phyloP scores from a whole-genome alignment of 2,329 filamentous ascomycete species.

The Calycina marina region DNA sequence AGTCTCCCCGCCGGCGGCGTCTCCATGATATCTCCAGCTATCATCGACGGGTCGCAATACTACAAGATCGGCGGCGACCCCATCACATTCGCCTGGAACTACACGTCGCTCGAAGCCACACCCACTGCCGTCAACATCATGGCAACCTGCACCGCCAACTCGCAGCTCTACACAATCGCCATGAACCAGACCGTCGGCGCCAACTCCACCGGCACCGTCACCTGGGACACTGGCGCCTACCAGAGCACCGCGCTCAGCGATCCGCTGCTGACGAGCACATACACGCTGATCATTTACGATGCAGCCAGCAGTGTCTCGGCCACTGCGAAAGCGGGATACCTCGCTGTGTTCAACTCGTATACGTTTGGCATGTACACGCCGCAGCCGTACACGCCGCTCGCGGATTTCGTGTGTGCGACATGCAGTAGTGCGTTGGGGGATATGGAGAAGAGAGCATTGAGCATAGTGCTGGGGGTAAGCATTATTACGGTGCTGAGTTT shows the following conservation, averaged over 20 bases:
- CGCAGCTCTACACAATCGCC: constrained; percentile 44
- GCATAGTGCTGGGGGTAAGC: constrained; percentile 38
- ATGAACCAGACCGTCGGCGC: constrained; percentile 45
- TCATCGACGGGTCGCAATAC: constrained; percentile 30
- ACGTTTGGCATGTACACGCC: constrained; percentile 43
- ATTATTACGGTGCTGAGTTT: constrained; percentile 43
- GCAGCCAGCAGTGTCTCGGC: constrained; percentile 35
- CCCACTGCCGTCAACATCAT: constrained; percentile 47
- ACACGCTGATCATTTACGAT: constrained; percentile 48
- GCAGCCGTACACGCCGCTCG: constrained; percentile 34
- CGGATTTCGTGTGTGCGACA: constrained; percentile 39
- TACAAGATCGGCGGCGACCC: constrained; percentile 46
- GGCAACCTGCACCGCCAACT: constrained; percentile 37
- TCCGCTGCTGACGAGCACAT: constrained; percentile 38
- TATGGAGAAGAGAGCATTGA: constrained; percentile 32
- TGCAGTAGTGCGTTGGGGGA: constrained; percentile 37
- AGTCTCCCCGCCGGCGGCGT: constrained; percentile 35
- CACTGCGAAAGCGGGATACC: constrained; percentile 39
- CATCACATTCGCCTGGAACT: constrained; percentile 50
- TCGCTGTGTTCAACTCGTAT: constrained; percentile 33
- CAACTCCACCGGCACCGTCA: constrained; percentile 34
- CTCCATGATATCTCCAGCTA: constrained; percentile 36
- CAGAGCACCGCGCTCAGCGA: constrained; percentile 27
- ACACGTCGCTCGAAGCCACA: constrained; percentile 41
- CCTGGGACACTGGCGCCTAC: constrained; percentile 42